Evolutionary conservation across 2,329 filamentous ascomycete species (phyloP), one percentile per base, ranked within the genome.

Genomic region (Basipetospora chlamydospora): DNA sequence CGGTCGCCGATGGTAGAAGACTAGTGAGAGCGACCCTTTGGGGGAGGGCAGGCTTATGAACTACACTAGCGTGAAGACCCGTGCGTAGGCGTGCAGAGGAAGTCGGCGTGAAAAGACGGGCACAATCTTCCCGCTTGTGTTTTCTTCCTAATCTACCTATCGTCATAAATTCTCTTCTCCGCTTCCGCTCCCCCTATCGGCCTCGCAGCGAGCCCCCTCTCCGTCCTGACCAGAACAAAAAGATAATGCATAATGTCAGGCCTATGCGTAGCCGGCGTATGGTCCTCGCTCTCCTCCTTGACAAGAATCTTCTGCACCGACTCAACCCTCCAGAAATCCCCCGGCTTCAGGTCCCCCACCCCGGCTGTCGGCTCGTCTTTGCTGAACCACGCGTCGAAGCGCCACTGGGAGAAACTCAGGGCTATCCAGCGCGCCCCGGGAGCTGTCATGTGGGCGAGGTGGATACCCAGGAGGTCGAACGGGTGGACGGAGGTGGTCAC

Each of bases 221-320:
- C 22, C 15, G 35, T 37, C 28, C 35, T 20, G 8, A 32, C 28
- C 5, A 37, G 28, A 12, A 33, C 22, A 13, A 15, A 28, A 5
- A 37, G 6, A 23, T 37, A 17, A 12, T 37, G 28, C 16, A 21
- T 16, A 9, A 37, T 37, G 9, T 30, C 35, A 15, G 35, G 35
- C 18, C 21, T 20, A 13, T 37, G 35, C 9, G 16, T 26, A 13
- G 17, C 28, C 12, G 17, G 2, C 17, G n/a, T 28, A 9, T 30
- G n/a, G 28, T 29, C 20, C 4, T 30, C 28, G 4, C 16, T 9
- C 3, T 37, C 16, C 22, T 37, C 26, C 21, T 18, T 10, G 20
- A 37, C 29, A 1, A 25, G 22, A 10, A 37, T 37, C 15, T 6
- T 22, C 21, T 37, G 28, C 28, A 18, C 12, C 11, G 35, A 20